Conservation (phyloP, 176 grass and related monocot species). For the Rhipidocladum racemiflorum region DNA sequence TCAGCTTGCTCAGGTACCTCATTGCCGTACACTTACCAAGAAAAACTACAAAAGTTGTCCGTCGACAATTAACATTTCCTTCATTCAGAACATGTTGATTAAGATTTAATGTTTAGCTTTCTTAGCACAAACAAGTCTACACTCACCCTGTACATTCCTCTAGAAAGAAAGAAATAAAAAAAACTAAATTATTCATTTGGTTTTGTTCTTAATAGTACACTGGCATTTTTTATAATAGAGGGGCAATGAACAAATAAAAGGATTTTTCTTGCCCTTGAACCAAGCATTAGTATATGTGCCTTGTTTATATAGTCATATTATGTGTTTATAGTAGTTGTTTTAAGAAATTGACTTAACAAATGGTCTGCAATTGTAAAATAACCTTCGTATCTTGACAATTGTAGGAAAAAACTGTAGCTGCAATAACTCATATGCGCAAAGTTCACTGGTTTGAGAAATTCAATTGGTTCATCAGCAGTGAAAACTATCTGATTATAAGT, state of each 20-base stretch:
- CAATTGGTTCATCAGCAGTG: slow-evolving; percentile 98
- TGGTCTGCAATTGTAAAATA: not conserved
- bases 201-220: slow-evolving; percentile 22
- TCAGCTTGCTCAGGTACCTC: slow-evolving; percentile 88
- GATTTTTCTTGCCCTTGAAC: slow-evolving; percentile 6
- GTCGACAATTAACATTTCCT: not conserved
- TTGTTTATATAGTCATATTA: not conserved
- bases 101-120: slow-evolving; percentile 3
- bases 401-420: slow-evolving; percentile 94
- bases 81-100: slow-evolving; percentile 11
- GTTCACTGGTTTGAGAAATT: slow-evolving; percentile 99
- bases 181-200: not conserved
- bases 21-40: not conserved
- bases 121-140: not conserved
- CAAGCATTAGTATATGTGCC: not conserved
- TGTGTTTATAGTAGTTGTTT: slow-evolving; percentile 8
- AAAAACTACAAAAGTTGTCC: not conserved
- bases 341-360: not conserved
- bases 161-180: not conserved
- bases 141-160: not conserved
- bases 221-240: not conserved
- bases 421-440: slow-evolving; percentile 96
- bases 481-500: slow-evolving; percentile 95
- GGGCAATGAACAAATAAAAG: not conserved
- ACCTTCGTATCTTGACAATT: slow-evolving; percentile 31